phyloP scores from a whole-genome alignment of 2,329 filamentous ascomycete species.

The Phoma sp. region DNA sequence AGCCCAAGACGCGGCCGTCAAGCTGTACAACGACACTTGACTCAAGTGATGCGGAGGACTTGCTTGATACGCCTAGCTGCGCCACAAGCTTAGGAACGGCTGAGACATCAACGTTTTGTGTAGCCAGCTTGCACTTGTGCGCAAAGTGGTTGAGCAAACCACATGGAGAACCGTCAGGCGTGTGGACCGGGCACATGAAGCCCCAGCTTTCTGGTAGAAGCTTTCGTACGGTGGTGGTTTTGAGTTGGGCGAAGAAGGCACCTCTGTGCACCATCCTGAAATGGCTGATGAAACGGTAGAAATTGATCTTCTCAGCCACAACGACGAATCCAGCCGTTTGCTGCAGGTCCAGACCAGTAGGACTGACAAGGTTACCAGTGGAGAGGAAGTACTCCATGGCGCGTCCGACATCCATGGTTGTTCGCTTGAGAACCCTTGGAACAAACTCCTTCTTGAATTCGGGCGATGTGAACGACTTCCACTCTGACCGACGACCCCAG shows the following conservation, averaged over 20 bases:
- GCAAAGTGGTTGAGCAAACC: constrained; percentile 93
- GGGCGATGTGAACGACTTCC: constrained; percentile 71
- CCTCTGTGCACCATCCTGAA: constrained; percentile 99
- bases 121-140: constrained; percentile 92
- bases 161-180: constrained; percentile 93
- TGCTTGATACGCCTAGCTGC: constrained; percentile 78
- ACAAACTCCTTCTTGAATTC: constrained; percentile 81
- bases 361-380: constrained; percentile 90
- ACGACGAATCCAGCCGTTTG: constrained; percentile 95
- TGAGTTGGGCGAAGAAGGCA: constrained; percentile 97
- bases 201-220: constrained; percentile 96
- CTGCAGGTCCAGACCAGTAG: constrained; percentile 90
- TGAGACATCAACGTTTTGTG: constrained; percentile 74
- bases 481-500: constrained; percentile 60
- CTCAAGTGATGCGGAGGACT: constrained; percentile 77
- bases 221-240: constrained; percentile 96
- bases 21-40: constrained; percentile 90
- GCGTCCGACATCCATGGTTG: constrained; percentile 87
- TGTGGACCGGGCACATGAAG: constrained; percentile 96
- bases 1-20: constrained; percentile 88
- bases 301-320: constrained; percentile 98
- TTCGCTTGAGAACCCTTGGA: constrained; percentile 75
- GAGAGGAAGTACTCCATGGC: constrained; percentile 94
- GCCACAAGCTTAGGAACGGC: constrained; percentile 74
- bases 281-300: constrained; percentile 96